A percentile compares a stretch with the other conserved stretches of the same genome.
These are phyloP conservation scores for Fusarium sp. DNA, from an alignment of 2,329 filamentous ascomycete genomes.

Conservation along the genomic window DNA sequence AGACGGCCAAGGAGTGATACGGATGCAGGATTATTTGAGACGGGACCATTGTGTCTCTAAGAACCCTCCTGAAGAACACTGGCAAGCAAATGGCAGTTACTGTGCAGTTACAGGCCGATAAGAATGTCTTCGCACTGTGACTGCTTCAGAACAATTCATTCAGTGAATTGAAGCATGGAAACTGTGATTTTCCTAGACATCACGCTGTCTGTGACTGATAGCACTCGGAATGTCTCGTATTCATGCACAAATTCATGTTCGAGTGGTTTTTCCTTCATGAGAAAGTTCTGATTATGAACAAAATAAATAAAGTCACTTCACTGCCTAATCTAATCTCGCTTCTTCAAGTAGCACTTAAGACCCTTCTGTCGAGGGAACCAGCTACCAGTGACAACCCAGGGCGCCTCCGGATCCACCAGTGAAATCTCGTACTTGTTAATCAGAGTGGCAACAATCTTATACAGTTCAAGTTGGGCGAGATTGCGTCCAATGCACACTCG, in stretches of 20 bases:
- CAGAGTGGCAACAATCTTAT: constrained; percentile 57
- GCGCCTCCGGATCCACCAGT: constrained; percentile 41
- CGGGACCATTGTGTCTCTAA: neutral
- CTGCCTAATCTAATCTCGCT: neutral
- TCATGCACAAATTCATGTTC: too few relatives aligned
- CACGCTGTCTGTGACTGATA: too few relatives aligned
- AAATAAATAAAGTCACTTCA: neutral
- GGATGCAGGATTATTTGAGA: neutral
- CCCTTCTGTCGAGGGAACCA: constrained; percentile 25
- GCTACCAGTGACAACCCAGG: constrained; percentile 9
- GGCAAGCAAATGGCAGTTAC: neutral
- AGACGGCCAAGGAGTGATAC: neutral
- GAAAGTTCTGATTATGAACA: neutral
- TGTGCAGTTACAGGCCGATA: neutral
- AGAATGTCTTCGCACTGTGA: neutral
- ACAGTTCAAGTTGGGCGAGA: constrained; percentile 50
- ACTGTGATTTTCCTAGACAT: too few relatives aligned
- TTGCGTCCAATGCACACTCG: constrained; percentile 52
- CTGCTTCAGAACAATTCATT: neutral
- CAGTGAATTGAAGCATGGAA: neutral
- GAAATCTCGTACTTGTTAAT: constrained; percentile 57
- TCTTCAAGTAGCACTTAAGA: constrained; percentile 15
- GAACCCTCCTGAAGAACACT: neutral
- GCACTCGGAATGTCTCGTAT: too few relatives aligned
- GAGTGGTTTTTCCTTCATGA: neutral